These are phyloP conservation scores for Mortierella alpina DNA, from an alignment of 192 early-diverging fungal species.

Conservation along the genomic window DNA sequence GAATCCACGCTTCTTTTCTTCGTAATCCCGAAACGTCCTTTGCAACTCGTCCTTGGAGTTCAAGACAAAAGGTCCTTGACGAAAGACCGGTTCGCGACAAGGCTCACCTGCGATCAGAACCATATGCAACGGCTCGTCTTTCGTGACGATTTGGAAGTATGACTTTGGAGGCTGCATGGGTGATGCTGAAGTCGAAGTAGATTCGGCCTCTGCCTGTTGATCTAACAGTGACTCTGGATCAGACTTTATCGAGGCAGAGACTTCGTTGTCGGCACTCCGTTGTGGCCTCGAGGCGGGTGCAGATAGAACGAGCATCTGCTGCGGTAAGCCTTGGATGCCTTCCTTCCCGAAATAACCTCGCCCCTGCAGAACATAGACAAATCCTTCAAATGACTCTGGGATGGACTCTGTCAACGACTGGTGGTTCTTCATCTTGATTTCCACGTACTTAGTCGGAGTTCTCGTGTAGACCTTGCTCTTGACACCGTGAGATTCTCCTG, in stretches of 20 bases:
- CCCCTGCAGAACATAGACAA: slow-evolving; percentile 68
- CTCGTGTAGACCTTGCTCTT: slow-evolving; percentile 66
- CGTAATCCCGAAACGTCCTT: slow-evolving; percentile 67
- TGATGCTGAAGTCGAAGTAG: too few relatives aligned
- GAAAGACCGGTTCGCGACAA: slow-evolving; percentile 53
- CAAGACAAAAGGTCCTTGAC: slow-evolving; percentile 75
- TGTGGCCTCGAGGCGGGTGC: background rate
- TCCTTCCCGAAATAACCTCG: slow-evolving; percentile 54
- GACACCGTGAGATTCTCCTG: slow-evolving; percentile 26
- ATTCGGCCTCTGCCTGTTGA: background rate
- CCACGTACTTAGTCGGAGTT: slow-evolving; percentile 81
- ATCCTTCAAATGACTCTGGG: slow-evolving; percentile 62
- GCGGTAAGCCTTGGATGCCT: slow-evolving; percentile 49
- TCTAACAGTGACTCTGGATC: slow-evolving; percentile 41
- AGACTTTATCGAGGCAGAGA: slow-evolving; percentile 37
- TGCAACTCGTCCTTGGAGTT: slow-evolving; percentile 64
- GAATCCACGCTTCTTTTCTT: slow-evolving; percentile 71
- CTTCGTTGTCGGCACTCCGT: slow-evolving; percentile 1
- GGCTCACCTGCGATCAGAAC: slow-evolving; percentile 13
- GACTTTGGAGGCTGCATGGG: background rate
- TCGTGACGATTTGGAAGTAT: background rate
- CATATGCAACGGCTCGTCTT: background rate
- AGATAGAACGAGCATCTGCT: slow-evolving; percentile 22
- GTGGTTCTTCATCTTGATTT: slow-evolving; percentile 70
- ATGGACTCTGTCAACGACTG: slow-evolving; percentile 65